Evolutionary conservation across 2,329 filamentous ascomycete species (phyloP).

Genomic region (Phoma sp.): DNA sequence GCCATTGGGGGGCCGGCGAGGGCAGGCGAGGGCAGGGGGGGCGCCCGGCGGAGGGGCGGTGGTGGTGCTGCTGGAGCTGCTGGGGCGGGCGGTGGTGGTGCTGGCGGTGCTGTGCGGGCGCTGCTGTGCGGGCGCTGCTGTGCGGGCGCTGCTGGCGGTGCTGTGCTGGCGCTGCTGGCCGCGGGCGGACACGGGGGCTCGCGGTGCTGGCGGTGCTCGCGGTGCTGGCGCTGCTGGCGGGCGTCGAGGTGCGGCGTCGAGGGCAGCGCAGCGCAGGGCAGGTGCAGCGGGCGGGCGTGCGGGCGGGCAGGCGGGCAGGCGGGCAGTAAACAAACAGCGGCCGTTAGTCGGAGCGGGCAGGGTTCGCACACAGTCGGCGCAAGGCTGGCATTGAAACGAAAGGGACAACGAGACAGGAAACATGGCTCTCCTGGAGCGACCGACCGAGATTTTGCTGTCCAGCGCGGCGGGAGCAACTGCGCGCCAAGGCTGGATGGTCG

Average conservation of each 20-base stretch:
- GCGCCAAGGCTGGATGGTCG: conserved; percentile 16
- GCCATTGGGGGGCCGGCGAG: conserved; percentile 32
- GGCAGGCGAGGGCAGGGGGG: neutral
- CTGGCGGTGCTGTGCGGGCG: conserved; percentile 5
- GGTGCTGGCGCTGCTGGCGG: conserved; percentile 4
- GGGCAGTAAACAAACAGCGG: conserved; percentile 18
- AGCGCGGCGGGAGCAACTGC: conserved; percentile 18
- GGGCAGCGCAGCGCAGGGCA: no score
- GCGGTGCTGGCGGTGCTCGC: conserved; percentile 4
- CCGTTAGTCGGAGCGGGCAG: conserved; percentile 9
- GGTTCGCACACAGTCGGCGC: conserved; percentile 10
- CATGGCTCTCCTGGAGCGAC: conserved; percentile 17
- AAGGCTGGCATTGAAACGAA: conserved; percentile 20
- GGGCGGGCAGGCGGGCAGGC: neutral
- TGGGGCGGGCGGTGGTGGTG: no score
- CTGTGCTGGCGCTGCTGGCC: neutral
- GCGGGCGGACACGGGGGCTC: no score
- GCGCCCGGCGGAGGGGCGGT: no score
- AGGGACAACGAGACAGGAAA: conserved; percentile 17
- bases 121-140: neutral
- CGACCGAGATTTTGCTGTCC: conserved; percentile 22
- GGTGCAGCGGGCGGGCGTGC: no score
- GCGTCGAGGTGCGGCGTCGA: neutral
- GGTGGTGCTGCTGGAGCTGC: no score
- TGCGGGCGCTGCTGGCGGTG: neutral